Evolutionary conservation across 2,329 filamentous ascomycete genomes (phyloP).

Genomic region (Pleoardoris graminearum): DNA sequence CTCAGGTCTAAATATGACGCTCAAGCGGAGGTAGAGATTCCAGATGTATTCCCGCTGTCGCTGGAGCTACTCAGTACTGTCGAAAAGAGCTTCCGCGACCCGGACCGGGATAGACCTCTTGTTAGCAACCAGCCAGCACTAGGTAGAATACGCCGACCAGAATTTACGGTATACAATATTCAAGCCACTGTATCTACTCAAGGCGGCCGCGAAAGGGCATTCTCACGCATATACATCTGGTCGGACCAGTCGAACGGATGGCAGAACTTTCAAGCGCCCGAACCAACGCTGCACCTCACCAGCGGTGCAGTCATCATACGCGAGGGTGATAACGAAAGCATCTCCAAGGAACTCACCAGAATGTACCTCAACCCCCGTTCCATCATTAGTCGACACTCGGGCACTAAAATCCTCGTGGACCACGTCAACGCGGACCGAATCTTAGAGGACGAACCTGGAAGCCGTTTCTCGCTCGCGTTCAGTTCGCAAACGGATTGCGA

Average conservation of each 20-base stretch:
- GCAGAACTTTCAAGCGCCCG: slow-evolving; percentile 16
- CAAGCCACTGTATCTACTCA: slow-evolving; percentile 10
- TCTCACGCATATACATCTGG: slow-evolving; percentile 23
- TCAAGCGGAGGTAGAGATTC: slow-evolving; percentile 24
- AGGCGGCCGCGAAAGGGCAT: slow-evolving; percentile 17
- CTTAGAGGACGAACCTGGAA: neutral
- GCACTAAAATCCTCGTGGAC: slow-evolving; percentile 1
- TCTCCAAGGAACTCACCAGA: neutral
- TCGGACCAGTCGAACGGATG: slow-evolving; percentile 14
- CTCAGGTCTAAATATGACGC: slow-evolving; percentile 15
- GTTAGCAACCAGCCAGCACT: slow-evolving; percentile 22
- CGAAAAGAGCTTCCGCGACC: slow-evolving; percentile 23
- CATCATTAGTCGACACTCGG: neutral
- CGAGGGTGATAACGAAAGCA: slow-evolving; percentile 8
- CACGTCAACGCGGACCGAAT: neutral
- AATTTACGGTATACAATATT: slow-evolving; percentile 12
- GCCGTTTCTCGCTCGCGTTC: neutral
- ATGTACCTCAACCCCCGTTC: neutral
- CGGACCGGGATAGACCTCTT: slow-evolving; percentile 21
- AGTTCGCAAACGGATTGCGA: slow-evolving; percentile 1
- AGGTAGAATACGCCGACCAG: neutral
- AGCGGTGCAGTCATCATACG: slow-evolving; percentile 19
- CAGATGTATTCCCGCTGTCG: slow-evolving; percentile 20
- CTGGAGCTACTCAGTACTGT: slow-evolving; percentile 24
- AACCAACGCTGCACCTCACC: slow-evolving; percentile 22